Percentiles rank a stretch among this genome's conserved stretches.
Evolutionary conservation across 257 asterid species (phyloP).

Genomic region (Ilex aquifolium): DNA sequence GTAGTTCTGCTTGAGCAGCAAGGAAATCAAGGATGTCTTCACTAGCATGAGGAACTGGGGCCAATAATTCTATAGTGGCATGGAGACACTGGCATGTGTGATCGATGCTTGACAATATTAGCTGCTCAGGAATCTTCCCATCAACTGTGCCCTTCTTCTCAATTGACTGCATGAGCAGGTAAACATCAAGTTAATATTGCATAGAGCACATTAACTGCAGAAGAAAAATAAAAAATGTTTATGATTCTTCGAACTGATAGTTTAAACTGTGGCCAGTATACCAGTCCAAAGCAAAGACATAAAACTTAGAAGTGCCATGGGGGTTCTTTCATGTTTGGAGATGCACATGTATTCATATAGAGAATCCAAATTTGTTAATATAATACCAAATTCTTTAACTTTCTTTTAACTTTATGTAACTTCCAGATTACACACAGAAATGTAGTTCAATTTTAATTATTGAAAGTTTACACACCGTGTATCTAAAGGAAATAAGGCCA

Average conservation of each 20-base stretch:
- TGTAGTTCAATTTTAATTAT: too few relatives aligned
- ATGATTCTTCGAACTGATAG: too few relatives aligned
- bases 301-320: too few relatives aligned
- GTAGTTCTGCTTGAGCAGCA: slow-evolving; percentile 68
- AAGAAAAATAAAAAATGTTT: slow-evolving; percentile 5
- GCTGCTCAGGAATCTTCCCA: slow-evolving; percentile 49
- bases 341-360: too few relatives aligned
- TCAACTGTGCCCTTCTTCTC: slow-evolving; percentile 34
- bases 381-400: too few relatives aligned
- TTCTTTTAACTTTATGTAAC: too few relatives aligned
- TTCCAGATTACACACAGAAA: too few relatives aligned
- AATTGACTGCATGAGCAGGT: slow-evolving; percentile 47
- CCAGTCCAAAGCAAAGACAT: neutral
- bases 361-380: too few relatives aligned
- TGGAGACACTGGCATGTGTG: slow-evolving; percentile 54
- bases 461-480: too few relatives aligned
- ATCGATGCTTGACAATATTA: slow-evolving; percentile 49
- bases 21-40: slow-evolving; percentile 56
- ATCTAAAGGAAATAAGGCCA: too few relatives aligned
- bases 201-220: slow-evolving; percentile 10
- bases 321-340: too few relatives aligned
- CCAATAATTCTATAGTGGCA: slow-evolving; percentile 47
- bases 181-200: slow-evolving; percentile 2
- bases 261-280: neutral
- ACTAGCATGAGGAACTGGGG: slow-evolving; percentile 35